Percentiles rank a stretch among this genome's conserved stretches.
Evolutionary conservation across 176 grass and related monocot genomes (phyloP).

Genomic region (Oropetium thomaeum): DNA sequence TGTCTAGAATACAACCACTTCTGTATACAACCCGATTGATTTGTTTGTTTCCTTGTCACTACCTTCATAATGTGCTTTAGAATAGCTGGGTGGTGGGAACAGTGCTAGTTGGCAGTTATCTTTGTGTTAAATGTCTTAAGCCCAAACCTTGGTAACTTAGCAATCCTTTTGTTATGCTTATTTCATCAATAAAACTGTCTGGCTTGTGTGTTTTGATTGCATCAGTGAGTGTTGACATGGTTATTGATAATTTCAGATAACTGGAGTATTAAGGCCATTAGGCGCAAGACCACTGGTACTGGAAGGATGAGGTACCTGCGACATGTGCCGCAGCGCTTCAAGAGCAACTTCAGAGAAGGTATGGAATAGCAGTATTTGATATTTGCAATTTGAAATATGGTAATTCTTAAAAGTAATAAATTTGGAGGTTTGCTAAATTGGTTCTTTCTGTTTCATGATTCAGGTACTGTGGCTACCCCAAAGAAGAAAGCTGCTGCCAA

Average conservation of each 20-base stretch:
- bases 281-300: conserved; percentile 82
- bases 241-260: conserved; percentile 41
- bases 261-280: conserved; percentile 90
- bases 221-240: not conserved
- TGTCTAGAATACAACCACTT: not conserved
- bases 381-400: not conserved
- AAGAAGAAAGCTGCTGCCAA: conserved; percentile 57
- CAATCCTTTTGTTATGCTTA: too few relatives aligned
- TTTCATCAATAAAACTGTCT: too few relatives aligned
- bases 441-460: not conserved
- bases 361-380: accelerated
- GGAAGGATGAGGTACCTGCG: conserved; percentile 96
- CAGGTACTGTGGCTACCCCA: conserved; percentile 70
- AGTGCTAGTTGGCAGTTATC: not conserved
- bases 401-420: too few relatives aligned
- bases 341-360: conserved; percentile 96
- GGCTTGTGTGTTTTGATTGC: not conserved
- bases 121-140: not conserved
- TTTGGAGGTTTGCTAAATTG: too few relatives aligned
- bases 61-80: not conserved
- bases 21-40: not conserved
- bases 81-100: too few relatives aligned
- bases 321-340: conserved; percentile 74
- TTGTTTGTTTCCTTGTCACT: not conserved
- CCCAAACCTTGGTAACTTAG: not conserved